Evolutionary conservation across 2,329 filamentous ascomycete genomes (phyloP), one percentile per base, ranked within the genome.

Genomic region (Colletotrichum neosansevieriae): DNA sequence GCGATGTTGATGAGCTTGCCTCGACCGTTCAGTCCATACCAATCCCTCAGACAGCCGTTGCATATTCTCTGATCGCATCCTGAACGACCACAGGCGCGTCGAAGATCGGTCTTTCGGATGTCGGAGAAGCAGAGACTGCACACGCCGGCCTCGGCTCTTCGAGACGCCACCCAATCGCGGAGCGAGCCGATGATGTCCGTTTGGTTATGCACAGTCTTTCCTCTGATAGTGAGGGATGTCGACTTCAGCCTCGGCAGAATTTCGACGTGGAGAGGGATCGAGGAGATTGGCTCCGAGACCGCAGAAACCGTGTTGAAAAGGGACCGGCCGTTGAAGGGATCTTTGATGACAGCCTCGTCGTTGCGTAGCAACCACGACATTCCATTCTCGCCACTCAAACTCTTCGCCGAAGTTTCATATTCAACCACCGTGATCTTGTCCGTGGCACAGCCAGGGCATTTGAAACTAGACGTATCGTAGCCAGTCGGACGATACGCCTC

Each of bases 51-150:
- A 65, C 84, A 86, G 12, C 67, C 71, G 5, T 70, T 71, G 72
- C 84, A 86, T 58, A 86, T 78, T 5, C 74, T 72, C 73, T 85
- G 80, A 13, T 74, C 57, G 64, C 84, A 86, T 0, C 82, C 82
- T 2, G 74, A 74, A 1, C 83, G 81, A 11, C 83, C 82, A 64
- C 84, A 86, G 2, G 83, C 81, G 1, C 75, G 75, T 13, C 76
- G 78, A 1, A 86, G 76, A 21, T 76, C 73, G 3, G 64, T 70
- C 65, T 81, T 80, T 38, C 76, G 75, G 63, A 77, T 73, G 3
- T 73, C 71, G 2, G 74, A 74, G 75, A 86, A 85, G 73, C 84
- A 86, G 6, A 86, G 77, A 24, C 78, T 81, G 72, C 84, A 86
- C 0, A 76, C 71, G 0, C 76, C 78, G n/a, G 75, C 71, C 58